phyloP scores from a whole-genome alignment of 2,329 filamentous ascomycete genomes.

The Cytospora leucostoma region DNA sequence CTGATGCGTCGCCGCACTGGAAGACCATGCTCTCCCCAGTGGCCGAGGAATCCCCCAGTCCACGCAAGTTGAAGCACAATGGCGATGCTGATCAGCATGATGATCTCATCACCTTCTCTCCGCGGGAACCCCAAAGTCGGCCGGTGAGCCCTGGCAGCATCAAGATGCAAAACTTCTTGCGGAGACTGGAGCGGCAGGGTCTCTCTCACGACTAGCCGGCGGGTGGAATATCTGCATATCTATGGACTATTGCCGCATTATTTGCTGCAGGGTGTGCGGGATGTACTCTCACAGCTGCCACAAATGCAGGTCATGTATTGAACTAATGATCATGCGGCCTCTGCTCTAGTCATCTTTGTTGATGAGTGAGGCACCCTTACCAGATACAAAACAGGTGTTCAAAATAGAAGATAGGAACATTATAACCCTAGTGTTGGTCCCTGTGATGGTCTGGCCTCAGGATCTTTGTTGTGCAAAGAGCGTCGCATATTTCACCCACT shows the following conservation, averaged over 20 bases:
- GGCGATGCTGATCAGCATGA: slow-evolving; percentile 4
- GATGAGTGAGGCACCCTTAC: slow-evolving; percentile 16
- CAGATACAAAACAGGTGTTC: slow-evolving; percentile 11
- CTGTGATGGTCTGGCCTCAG: not conserved
- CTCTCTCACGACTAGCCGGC: slow-evolving; percentile 26
- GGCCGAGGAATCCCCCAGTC: slow-evolving; percentile 25
- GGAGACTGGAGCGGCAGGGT: slow-evolving; percentile 25
- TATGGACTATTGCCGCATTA: slow-evolving; percentile 14
- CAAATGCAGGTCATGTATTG: slow-evolving; percentile 16
- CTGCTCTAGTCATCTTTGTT: slow-evolving; percentile 20
- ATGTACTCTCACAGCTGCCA: not conserved
- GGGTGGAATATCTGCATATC: slow-evolving; percentile 12
- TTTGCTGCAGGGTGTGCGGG: slow-evolving; percentile 1
- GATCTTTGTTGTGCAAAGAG: not conserved
- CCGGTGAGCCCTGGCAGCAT: slow-evolving; percentile 26
- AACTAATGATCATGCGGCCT: slow-evolving; percentile 17
- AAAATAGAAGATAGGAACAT: slow-evolving; percentile 19
- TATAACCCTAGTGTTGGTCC: not conserved
- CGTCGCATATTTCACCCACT: not conserved
- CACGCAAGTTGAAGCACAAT: slow-evolving; percentile 10
- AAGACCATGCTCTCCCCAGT: slow-evolving; percentile 25
- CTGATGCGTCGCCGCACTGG: slow-evolving; percentile 17
- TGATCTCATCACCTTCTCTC: slow-evolving; percentile 7
- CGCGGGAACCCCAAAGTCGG: not conserved
- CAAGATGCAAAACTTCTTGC: slow-evolving; percentile 27